These are phyloP conservation scores for Candida sanyaensis DNA, from an alignment of 1,139 yeast genomes.

Conservation along the genomic window DNA sequence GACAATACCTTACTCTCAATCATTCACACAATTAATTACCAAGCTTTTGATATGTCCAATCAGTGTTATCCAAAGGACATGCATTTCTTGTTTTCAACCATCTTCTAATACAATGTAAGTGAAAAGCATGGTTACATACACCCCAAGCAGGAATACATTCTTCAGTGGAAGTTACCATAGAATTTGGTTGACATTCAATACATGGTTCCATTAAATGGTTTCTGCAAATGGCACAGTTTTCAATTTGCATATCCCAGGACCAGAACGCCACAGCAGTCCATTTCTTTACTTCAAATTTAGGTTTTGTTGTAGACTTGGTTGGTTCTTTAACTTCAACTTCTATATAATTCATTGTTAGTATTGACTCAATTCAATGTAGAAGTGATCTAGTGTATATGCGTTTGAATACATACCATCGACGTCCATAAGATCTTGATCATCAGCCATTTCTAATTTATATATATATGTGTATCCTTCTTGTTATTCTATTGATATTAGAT, in stretches of 20 bases:
- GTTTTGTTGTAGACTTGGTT: conserved; percentile 21
- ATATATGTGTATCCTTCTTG: too few relatives aligned
- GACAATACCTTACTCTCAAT: conserved; percentile 8
- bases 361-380: too few relatives aligned
- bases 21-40: conserved; percentile 36
- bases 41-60: conserved; percentile 87
- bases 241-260: conserved; percentile 97
- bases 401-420: conserved; percentile 13
- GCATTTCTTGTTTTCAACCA: conserved; percentile 98
- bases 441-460: conserved; percentile 6
- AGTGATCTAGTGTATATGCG: background rate
- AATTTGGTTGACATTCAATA: conserved; percentile 92
- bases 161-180: conserved; percentile 60
- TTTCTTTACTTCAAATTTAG: conserved; percentile 51
- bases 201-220: conserved; percentile 99
- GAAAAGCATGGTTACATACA: conserved; percentile 91
- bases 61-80: conserved; percentile 94
- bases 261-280: conserved; percentile 99
- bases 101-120: conserved; percentile 91
- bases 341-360: conserved; percentile 5
- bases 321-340: conserved; percentile 11
- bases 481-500: background rate
- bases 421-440: conserved; percentile 17
- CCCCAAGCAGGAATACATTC: conserved; percentile 99
- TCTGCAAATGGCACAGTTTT: conserved; percentile 97